Evolutionary conservation across 306 rosid genomes (phyloP), one percentile per base, ranked within the genome.

Genomic region (Heteromeles arbutifolia): DNA sequence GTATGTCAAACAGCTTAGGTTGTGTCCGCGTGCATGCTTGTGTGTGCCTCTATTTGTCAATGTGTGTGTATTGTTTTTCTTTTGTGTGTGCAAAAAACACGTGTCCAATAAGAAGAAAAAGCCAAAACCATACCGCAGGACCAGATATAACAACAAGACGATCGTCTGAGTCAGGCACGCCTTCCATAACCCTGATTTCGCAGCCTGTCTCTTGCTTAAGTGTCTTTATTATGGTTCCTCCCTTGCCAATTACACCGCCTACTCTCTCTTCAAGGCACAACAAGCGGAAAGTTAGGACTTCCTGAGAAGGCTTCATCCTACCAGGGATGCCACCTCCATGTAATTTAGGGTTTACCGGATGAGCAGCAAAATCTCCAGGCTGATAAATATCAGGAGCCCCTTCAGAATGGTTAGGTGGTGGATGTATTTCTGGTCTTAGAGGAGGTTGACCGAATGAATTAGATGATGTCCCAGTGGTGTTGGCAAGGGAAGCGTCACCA

Each of bases 181-280:
- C 86, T 69, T 96, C 99, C 75, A 89, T 56, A 78, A 96, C 90
- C 80, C 87, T 96, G 81, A 96, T 88, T 75, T 92, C 98, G 84
- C 97, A 83, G 43, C 89, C 93, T 12, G 99, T 90, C 65, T 96
- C 99, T 63, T 86, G 97, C 81, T 92, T 87, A 77, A 96, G 66
- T 1, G 87, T 65, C 84, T 77, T 89, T 37, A 96, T 86, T 44
- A 90, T 71, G 70, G 85, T 69, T 76, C 99, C 99, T 74, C 99
- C 99, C 84, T 90, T 92, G 72, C 98, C 98, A 79, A 96, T 96
- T 73, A 96, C 76, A 75, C 84, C 88, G 41, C 99, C 98, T 67
- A 88, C 96, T 74, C 88, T 96, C 52, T 92, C 99, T 48, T 83
- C 80, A 21, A 81, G 92, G 84, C 99, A 96, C 83, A 92, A 58